phyloP scores from a whole-genome alignment of 2,329 filamentous ascomycete species.

The Penicillium sp. region DNA sequence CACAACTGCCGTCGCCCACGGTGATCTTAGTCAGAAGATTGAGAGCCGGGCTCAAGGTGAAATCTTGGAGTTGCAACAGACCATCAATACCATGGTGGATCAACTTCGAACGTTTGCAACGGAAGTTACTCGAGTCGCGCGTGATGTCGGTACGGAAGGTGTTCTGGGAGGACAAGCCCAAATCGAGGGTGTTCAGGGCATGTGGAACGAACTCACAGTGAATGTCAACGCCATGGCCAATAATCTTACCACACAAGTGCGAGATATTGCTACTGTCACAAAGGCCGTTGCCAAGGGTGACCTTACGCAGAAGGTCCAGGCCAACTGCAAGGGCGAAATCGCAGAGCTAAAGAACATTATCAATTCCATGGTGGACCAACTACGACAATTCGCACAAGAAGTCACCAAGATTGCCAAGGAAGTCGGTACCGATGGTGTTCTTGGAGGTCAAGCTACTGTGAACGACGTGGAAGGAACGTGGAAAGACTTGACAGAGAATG shows the following conservation, averaged over 20 bases:
- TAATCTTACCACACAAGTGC: slow-evolving; percentile 82
- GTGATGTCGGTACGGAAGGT: slow-evolving; percentile 81
- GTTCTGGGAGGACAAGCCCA: slow-evolving; percentile 79
- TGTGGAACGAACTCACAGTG: slow-evolving; percentile 84
- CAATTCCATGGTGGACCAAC: slow-evolving; percentile 98
- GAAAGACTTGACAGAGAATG: slow-evolving; percentile 91
- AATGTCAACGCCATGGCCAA: slow-evolving; percentile 88
- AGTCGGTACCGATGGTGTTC: slow-evolving; percentile 90
- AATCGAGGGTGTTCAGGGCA: slow-evolving; percentile 79
- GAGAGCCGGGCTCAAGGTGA: slow-evolving; percentile 77
- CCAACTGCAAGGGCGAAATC: slow-evolving; percentile 87
- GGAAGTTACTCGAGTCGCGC: slow-evolving; percentile 77
- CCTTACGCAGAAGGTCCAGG: slow-evolving; percentile 93
- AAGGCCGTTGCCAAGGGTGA: slow-evolving; percentile 76
- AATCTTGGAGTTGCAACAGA: slow-evolving; percentile 79
- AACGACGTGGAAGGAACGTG: slow-evolving; percentile 97
- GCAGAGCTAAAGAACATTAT: slow-evolving; percentile 95
- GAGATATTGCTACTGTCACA: slow-evolving; percentile 83
- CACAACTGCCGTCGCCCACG: slow-evolving; percentile 78
- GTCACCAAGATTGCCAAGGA: slow-evolving; percentile 95
- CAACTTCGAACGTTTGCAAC: slow-evolving; percentile 80
- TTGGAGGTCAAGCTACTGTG: slow-evolving; percentile 92
- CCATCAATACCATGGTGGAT: slow-evolving; percentile 87
- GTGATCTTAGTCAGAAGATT: slow-evolving; percentile 81
- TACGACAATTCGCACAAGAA: slow-evolving; percentile 94